phyloP scores from a whole-genome alignment of 306 rosid genomes.

The Inga laurina region DNA sequence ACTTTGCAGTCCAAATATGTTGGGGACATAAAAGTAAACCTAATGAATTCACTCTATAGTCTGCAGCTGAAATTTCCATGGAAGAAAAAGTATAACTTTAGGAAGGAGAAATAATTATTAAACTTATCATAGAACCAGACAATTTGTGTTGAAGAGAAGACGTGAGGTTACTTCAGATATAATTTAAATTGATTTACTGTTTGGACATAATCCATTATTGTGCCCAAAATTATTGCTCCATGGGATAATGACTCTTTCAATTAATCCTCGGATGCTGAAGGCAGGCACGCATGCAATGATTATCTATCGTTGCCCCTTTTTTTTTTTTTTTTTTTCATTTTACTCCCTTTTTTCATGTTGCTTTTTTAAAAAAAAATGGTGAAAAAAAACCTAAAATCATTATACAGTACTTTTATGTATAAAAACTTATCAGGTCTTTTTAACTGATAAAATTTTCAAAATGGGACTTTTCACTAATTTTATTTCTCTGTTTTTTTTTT shows the following conservation, averaged over 20 bases:
- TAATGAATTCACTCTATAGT: neutral
- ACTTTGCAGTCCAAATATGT: neutral
- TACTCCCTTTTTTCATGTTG: neutral
- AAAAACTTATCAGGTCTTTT: no score
- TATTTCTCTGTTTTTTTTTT: no score
- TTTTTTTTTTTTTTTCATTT: neutral
- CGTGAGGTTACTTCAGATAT: neutral
- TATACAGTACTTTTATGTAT: no score
- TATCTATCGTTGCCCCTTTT: neutral
- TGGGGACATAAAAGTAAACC: neutral
- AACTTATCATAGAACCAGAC: neutral
- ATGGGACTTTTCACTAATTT: no score
- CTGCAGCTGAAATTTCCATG: neutral
- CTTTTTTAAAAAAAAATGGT: neutral
- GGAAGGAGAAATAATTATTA: neutral
- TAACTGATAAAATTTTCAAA: no score
- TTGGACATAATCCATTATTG: neutral
- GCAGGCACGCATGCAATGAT: neutral
- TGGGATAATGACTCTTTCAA: neutral
- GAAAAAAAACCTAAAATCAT: no score
- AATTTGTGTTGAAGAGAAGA: neutral
- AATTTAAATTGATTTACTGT: neutral
- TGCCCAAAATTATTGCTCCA: neutral
- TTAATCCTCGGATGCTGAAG: neutral
- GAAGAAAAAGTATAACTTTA: neutral